Evolutionary conservation across 2,329 filamentous ascomycete species (phyloP).

Genomic region (Colletotrichum aenigma): DNA sequence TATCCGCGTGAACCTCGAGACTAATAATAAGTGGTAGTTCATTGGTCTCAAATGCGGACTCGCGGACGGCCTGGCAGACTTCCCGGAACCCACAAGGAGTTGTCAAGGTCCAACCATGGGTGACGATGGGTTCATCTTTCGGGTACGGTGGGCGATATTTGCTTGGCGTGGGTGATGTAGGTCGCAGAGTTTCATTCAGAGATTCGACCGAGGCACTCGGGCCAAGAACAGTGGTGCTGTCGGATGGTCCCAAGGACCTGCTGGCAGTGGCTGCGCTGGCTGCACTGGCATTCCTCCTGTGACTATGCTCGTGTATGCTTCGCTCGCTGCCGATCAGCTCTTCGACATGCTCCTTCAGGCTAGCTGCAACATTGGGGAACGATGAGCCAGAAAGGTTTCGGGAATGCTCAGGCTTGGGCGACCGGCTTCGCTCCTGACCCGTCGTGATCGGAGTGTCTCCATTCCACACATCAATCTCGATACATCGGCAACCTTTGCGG

Average conservation of each 20-base stretch:
- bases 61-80: slow-evolving; percentile 80
- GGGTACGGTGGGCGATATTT: slow-evolving; percentile 34
- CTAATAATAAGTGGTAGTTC: slow-evolving; percentile 88
- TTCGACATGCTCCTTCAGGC: slow-evolving; percentile 38
- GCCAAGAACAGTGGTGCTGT: slow-evolving; percentile 29
- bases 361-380: slow-evolving; percentile 48
- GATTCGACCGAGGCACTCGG: slow-evolving; percentile 38
- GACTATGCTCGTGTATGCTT: slow-evolving; percentile 24
- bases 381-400: slow-evolving; percentile 52
- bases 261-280: slow-evolving; percentile 27
- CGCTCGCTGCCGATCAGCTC: slow-evolving; percentile 29
- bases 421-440: slow-evolving; percentile 33
- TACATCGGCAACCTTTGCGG: slow-evolving; percentile 79
- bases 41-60: slow-evolving; percentile 77
- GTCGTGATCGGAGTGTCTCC: slow-evolving; percentile 53
- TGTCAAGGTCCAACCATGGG: slow-evolving; percentile 84
- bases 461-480: slow-evolving; percentile 96
- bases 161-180: slow-evolving; percentile 24
- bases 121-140: slow-evolving; percentile 75
- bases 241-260: slow-evolving; percentile 26
- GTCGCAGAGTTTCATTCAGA: neutral
- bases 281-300: slow-evolving; percentile 44
- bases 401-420: slow-evolving; percentile 46
- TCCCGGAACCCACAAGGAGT: slow-evolving; percentile 85
- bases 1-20: slow-evolving; percentile 85